Evolutionary conservation across 495 filamentous ascomycete species (phyloP), one percentile per base, ranked within the genome.

Genomic region (Glarea lozoyensis): DNA sequence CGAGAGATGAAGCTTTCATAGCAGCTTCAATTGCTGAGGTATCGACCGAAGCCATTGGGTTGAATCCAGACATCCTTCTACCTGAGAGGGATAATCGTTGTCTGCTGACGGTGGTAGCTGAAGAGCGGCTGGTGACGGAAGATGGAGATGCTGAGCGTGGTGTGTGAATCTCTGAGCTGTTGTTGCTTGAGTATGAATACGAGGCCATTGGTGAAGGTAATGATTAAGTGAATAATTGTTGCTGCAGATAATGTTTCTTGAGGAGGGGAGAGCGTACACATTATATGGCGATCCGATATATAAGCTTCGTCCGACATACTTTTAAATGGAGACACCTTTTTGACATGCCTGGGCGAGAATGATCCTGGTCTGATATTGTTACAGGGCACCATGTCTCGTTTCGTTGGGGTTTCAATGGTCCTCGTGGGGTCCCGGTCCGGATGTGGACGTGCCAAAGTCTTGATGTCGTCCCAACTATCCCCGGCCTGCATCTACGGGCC

Each of bases 11-110:
- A 62, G 69, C 65, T 39, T 65, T 68, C 67, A 75, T 72, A 40
- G 63, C 58, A 45, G 68, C 62, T 54, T 75, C 69, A 38, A 74
- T 68, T 48, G 68, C 65, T n/a, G 60, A 19, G 23, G 72, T 60
- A 43, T 75, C 70, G 44, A 73, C 65, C 5, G 69, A 59, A 38
- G 65, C 68, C 64, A 75, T 68, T 42, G 71, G 72, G 60, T 76
- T 74, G 20, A 71, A 59, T 19, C 63, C 61, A 12, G 69, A 68
- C 32, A 68, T 68, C 11, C 69, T 56, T 43, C 71, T 55, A 32
- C 61, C 56, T 9, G 69, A 76, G 34, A 75, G 52, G 42, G 70
- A 73, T 54, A 72, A 60, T 46, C 67, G 68, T 61, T 76, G 72
- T 42, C 61, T 72, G 53, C 68, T 59, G 43, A 70, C 70, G 35